Base-by-base conservation (phyloP, 345 rosid genomes). In the Passiflora organensis region DNA sequence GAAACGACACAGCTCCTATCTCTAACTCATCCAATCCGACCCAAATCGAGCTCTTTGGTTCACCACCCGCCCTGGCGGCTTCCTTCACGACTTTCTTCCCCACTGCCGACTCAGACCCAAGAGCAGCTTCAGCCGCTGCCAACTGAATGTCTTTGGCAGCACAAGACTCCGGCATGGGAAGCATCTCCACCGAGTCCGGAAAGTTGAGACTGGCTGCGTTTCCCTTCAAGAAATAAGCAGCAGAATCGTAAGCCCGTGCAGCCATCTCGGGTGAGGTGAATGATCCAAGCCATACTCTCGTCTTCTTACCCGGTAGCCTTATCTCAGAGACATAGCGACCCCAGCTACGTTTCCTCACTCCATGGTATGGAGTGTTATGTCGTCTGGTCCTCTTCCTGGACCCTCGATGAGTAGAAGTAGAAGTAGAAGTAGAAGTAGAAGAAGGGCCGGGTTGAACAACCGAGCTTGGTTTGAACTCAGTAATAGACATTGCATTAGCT, bases 271-370 rank as follows among this genome's bases (percentile, higher is more conserved):
- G 32, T 0, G 70, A 64, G 6, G 43, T 43, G 47, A 70, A 70
- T 6, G 74, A 70, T 3, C 74, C 70, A 8, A 70, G 66, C 70
- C 70, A 70, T 36, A 70, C 58, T 13, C 70, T 54, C 25, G 74
- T 53, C 65, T 64, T 70, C 28, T 70, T 55, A 1, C 70, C 59
- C 2, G 74, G 70, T 11, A 70, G 23, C 54, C 74, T 21, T 48
- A 70, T 64, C 55, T 70, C 70, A 1, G 74, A 70, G 5, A 70
- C 74, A 38, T 59, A 70, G 12, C 70, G 63, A n/a, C 74, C 70
- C 74, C 74, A 70, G 15, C 45, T 64, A 21, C 74, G 65, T 15
- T 36, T 59, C 12, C 74, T 63, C 11, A 70, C 70, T 4, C 74
- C 74, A 12, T 53, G 58, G 19, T 59, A 70, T 2, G 48, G 62